A percentile compares a stretch with the other conserved stretches of the same genome.
phyloP scores from a whole-genome alignment of 352 stramenopile genomes.

The Phytophthora fragariaefolia region DNA sequence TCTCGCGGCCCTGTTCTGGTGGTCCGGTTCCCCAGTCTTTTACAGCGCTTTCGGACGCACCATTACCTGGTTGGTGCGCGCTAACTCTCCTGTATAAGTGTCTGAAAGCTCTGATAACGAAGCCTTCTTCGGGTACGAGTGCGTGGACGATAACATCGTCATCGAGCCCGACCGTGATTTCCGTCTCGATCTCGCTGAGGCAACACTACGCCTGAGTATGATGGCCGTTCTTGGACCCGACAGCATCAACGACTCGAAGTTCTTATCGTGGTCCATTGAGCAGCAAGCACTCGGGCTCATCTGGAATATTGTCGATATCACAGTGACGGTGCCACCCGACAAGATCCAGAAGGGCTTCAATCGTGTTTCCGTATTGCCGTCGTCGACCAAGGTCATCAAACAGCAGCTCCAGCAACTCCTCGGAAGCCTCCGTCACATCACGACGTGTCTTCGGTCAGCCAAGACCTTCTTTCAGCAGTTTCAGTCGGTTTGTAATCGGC shows the following conservation, averaged over 20 bases:
- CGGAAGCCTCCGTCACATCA: conserved; percentile 28
- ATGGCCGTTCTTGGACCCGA: conserved; percentile 23
- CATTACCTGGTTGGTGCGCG: conserved; percentile 16
- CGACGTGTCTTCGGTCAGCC: conserved; percentile 19
- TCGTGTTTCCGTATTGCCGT: neutral
- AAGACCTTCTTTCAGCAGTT: conserved; percentile 25
- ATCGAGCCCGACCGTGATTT: conserved; percentile 19
- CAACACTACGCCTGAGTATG: conserved; percentile 25
- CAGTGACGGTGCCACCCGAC: conserved; percentile 16
- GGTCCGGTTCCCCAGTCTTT: conserved; percentile 14
- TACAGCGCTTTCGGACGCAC: conserved; percentile 21
- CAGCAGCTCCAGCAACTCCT: conserved; percentile 20
- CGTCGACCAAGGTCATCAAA: neutral
- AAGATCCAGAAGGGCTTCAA: conserved; percentile 25
- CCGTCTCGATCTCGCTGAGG: conserved; percentile 16
- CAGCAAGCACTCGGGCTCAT: conserved; percentile 20
- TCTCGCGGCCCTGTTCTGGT: conserved; percentile 26
- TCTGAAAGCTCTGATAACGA: conserved; percentile 6
- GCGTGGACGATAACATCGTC: conserved; percentile 39
- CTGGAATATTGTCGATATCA: conserved; percentile 10
- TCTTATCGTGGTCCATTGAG: conserved; percentile 19
- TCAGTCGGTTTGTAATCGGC: neutral
- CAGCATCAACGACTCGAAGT: conserved; percentile 41
- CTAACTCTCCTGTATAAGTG: conserved; percentile 24
- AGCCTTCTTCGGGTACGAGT: conserved; percentile 34